Evolutionary conservation across 345 rosid genomes (phyloP).

Genomic region (Lenwebbia sp.): DNA sequence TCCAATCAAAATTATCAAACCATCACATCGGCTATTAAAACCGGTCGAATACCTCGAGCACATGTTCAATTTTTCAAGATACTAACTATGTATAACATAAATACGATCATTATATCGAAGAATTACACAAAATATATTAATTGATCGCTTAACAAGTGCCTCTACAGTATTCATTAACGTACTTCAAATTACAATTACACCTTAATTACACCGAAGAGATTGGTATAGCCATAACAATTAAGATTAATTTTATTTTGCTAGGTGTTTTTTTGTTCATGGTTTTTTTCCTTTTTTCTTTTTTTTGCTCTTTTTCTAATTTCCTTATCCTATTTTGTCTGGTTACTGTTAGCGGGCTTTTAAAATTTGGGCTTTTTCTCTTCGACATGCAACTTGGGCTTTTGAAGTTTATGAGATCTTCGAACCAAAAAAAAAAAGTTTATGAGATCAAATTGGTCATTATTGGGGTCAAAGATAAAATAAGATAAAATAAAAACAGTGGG

Average conservation of each 20-base stretch:
- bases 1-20: background rate
- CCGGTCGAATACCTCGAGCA: too few relatives aligned
- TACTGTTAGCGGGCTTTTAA: background rate
- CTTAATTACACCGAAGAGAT: background rate
- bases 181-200: background rate
- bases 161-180: background rate
- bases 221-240: background rate
- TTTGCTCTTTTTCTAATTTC: too few relatives aligned
- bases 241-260: background rate
- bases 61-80: background rate
- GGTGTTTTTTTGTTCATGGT: too few relatives aligned
- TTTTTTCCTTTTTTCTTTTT: too few relatives aligned
- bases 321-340: background rate
- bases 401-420: background rate
- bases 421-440: background rate
- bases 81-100: background rate
- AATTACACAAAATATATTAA: fast-evolving
- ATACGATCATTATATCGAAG: background rate
- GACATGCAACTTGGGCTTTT: background rate
- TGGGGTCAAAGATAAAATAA: too few relatives aligned
- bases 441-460: too few relatives aligned
- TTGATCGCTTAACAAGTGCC: background rate
- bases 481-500: too few relatives aligned
- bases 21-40: background rate
- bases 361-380: background rate